Conservation (phyloP, 306 rosid species). For the Amphicarpaea edgeworthii region DNA sequence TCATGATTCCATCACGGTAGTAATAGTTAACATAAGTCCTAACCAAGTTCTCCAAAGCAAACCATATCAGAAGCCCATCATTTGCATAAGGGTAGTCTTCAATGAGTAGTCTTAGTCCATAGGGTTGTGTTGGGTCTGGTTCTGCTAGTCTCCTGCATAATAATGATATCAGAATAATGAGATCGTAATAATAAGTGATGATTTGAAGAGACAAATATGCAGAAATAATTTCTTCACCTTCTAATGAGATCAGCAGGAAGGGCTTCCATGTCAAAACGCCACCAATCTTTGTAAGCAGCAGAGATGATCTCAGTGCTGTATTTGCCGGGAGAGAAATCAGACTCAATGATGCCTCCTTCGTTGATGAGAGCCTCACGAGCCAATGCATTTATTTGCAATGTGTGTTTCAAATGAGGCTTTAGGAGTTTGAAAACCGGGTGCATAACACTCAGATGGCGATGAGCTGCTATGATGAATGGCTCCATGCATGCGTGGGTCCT, state of each 20-base stretch:
- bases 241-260: conserved; percentile 56
- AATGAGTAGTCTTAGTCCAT: conserved; percentile 69
- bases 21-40: conserved; percentile 67
- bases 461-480: conserved; percentile 54
- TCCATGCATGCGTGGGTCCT: conserved; percentile 58
- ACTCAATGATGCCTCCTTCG: conserved; percentile 53
- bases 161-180: not conserved
- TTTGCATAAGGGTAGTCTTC: conserved; percentile 86
- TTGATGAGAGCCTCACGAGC: conserved; percentile 59
- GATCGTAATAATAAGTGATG: not conserved
- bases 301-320: conserved; percentile 41
- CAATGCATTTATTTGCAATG: conserved; percentile 52
- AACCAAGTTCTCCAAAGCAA: conserved; percentile 71
- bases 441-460: conserved; percentile 49
- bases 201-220: too few relatives aligned
- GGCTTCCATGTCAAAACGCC: conserved; percentile 52
- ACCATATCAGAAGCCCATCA: conserved; percentile 84
- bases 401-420: conserved; percentile 53
- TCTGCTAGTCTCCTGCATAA: conserved; percentile 74
- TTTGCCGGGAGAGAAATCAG: conserved; percentile 46
- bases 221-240: conserved; percentile 27
- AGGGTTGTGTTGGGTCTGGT: conserved; percentile 72
- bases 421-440: conserved; percentile 54
- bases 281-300: conserved; percentile 55
- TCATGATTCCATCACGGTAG: conserved; percentile 50